phyloP scores from a whole-genome alignment of 2,329 filamentous ascomycete genomes.

The Microcyclosporella mali region DNA sequence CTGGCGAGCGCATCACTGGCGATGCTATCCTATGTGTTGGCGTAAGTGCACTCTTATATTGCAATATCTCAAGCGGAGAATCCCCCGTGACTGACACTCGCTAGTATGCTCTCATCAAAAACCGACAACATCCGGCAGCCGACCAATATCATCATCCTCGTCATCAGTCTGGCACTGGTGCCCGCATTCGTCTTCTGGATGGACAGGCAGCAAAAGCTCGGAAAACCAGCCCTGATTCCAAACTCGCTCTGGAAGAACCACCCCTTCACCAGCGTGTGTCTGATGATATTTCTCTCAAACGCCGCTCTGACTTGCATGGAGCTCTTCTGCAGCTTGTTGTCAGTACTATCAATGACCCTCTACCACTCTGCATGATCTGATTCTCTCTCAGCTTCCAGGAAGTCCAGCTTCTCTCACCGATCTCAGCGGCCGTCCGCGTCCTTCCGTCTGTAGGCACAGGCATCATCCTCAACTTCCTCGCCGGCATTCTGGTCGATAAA shows the following conservation, averaged over 20 bases:
- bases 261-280: constrained; percentile 52
- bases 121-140: constrained; percentile 14
- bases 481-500: constrained; percentile 20
- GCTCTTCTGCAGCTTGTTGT: constrained; percentile 11
- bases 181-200: constrained; percentile 53
- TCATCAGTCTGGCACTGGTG: constrained; percentile 39
- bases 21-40: constrained; percentile 46
- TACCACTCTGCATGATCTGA: not conserved
- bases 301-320: constrained; percentile 36
- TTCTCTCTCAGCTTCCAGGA: constrained; percentile 17
- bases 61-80: too few species aligned
- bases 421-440: constrained; percentile 33
- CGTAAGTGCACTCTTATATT: constrained; percentile 2
- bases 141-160: constrained; percentile 36
- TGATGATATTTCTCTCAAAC: constrained; percentile 35
- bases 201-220: constrained; percentile 40
- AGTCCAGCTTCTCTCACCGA: constrained; percentile 18
- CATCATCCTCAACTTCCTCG: constrained; percentile 33
- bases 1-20: constrained; percentile 44
- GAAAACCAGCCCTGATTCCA: constrained; percentile 53
- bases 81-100: not conserved
- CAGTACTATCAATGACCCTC: not conserved
- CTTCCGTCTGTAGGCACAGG: constrained; percentile 44
- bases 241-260: constrained; percentile 56
- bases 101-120: constrained; percentile 13